phyloP scores from a whole-genome alignment of 768 basidiomycete species.

The Punctularia strigosozonata region DNA sequence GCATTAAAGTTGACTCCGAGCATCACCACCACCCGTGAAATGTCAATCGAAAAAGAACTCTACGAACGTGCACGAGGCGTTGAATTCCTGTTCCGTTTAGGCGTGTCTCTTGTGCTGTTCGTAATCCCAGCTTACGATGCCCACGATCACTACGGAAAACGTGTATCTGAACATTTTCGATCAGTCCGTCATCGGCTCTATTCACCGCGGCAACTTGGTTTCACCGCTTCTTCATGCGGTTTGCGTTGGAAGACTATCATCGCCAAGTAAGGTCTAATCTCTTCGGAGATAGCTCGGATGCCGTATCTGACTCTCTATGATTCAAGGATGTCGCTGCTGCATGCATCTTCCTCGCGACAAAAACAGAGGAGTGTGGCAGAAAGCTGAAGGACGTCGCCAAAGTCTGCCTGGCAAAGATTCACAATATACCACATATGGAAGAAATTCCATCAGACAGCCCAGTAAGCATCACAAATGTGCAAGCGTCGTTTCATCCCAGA shows the following conservation, averaged over 20 bases:
- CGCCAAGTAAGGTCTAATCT: slow-evolving; percentile 41
- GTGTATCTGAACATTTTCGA: slow-evolving; percentile 7
- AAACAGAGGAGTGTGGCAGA: slow-evolving; percentile 81
- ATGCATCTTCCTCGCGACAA: slow-evolving; percentile 84
- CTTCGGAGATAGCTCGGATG: background rate
- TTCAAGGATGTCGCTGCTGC: slow-evolving; percentile 71
- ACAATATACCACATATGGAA: slow-evolving; percentile 33
- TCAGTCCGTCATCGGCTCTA: slow-evolving; percentile 69
- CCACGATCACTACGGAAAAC: slow-evolving; percentile 6
- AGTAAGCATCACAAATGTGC: slow-evolving; percentile 40
- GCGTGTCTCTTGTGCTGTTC: slow-evolving; percentile 65
- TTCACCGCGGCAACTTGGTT: slow-evolving; percentile 87
- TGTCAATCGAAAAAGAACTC: slow-evolving; percentile 50
- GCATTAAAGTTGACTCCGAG: slow-evolving; percentile 52
- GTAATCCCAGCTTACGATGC: slow-evolving; percentile 19
- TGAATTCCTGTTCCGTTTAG: slow-evolving; percentile 77
- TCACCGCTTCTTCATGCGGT: slow-evolving; percentile 85
- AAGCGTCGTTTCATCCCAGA: no score
- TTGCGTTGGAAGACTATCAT: slow-evolving; percentile 72
- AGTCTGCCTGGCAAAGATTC: slow-evolving; percentile 60
- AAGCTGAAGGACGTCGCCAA: slow-evolving; percentile 79
- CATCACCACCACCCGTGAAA: slow-evolving; percentile 28
- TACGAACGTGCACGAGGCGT: slow-evolving; percentile 74
- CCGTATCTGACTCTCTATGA: slow-evolving; percentile 7
- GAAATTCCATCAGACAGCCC: slow-evolving; percentile 53